Evolutionary conservation across 495 filamentous ascomycete genomes (phyloP), one percentile per base, ranked within the genome.

Genomic region (Immersiella caudata): DNA sequence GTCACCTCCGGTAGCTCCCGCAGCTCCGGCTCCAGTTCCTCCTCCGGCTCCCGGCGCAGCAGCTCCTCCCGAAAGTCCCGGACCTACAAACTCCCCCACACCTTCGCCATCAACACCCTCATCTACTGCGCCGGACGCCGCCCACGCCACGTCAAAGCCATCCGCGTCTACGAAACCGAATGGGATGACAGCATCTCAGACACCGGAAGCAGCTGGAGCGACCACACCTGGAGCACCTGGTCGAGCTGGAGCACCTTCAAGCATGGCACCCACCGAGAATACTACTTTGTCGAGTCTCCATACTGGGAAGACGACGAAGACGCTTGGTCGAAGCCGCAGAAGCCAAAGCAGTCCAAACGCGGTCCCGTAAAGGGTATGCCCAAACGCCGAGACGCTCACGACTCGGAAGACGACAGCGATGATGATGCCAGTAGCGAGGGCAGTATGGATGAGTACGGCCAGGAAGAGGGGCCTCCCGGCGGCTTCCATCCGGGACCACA

Each of bases 71-170:
- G 62, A 0, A 12, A 18, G 11, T 67, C 64, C 57, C 64, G 52
- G 40, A 67, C 73, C 20, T 25, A 64, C 18, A 58, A 20, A 2
- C 50, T 76, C 5, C 72, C 72, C 14, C 58, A 75, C 61, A 73
- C 61, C 1, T 2, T n/a, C 12, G 64, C 74, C 40, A 66, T 75
- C 60, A 70, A 70, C 26, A 51, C 66, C 0, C 40, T 76, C 24
- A 56, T 75, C 33, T 77, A 68, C 25, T 68, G 72, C 60, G 66
- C 64, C 46, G 72, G 75, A 6, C 68, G 70, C 16, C 21, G 70
- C 11, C 75, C 75, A 0, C 63, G 65, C 8, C 67, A 73, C n/a
- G 70, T 71, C 21, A 75, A 70, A 57, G 65, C 35, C 50, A 49
- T 76, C 27, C 67, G 71, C 18, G 68, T 72, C 29, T 73, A 73